Conservation (phyloP, 176 grass and related monocot genomes). For the Aechmea fasciata region DNA sequence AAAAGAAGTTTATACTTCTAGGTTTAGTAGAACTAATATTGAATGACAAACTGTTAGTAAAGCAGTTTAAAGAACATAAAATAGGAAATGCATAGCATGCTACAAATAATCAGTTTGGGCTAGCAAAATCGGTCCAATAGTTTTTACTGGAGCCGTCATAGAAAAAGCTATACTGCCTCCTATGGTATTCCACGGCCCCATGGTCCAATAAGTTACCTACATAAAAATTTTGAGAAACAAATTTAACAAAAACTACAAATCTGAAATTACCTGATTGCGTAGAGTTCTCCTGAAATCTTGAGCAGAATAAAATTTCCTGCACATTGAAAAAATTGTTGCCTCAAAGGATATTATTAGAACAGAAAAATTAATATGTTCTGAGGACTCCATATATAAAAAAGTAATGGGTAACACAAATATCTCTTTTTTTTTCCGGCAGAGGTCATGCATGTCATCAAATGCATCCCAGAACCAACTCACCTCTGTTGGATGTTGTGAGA, state of each 20-base stretch:
- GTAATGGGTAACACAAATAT: background rate
- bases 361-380: background rate
- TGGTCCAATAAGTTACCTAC: background rate
- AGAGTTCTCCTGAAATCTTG: slow-evolving; percentile 37
- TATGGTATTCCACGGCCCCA: background rate
- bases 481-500: slow-evolving; percentile 34
- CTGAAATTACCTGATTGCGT: slow-evolving; percentile 32
- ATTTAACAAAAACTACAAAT: background rate
- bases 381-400: no score
- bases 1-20: no score
- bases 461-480: slow-evolving; percentile 13
- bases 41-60: no score
- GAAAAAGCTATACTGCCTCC: background rate
- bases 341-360: slow-evolving; percentile 15
- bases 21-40: no score
- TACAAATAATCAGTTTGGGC: background rate
- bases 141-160: background rate
- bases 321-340: slow-evolving; percentile 13
- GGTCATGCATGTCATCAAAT: background rate
- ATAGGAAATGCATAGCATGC: background rate
- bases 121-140: background rate
- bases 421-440: background rate
- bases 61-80: background rate
- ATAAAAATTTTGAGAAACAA: background rate
- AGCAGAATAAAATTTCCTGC: slow-evolving; percentile 41